Percentiles rank a stretch among this genome's conserved stretches.
phyloP scores from a whole-genome alignment of 306 rosid genomes.

The Fragaria nilgerrensis region DNA sequence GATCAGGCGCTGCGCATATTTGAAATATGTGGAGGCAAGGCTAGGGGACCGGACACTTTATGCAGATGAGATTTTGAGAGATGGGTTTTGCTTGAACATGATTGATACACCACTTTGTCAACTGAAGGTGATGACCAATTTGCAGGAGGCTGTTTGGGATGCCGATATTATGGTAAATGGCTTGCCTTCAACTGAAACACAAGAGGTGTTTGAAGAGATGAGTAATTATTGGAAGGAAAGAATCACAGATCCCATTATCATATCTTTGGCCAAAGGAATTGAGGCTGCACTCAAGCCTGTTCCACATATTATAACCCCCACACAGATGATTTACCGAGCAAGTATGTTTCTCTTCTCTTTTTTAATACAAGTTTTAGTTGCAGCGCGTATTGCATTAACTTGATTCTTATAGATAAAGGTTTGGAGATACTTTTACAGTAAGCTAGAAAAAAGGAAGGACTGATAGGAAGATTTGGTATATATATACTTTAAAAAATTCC shows the following conservation, averaged over 20 bases:
- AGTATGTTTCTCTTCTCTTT: conserved; percentile 47
- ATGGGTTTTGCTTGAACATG: conserved; percentile 94
- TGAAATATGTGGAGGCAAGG: conserved; percentile 90
- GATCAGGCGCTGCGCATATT: conserved; percentile 80
- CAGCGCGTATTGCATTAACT: conserved; percentile 8
- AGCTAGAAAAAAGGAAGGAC: not conserved
- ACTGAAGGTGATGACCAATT: conserved; percentile 81
- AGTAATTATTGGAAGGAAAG: conserved; percentile 89
- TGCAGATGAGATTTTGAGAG: conserved; percentile 91
- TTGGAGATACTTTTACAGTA: not conserved
- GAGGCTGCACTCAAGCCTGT: conserved; percentile 85
- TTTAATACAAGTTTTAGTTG: not conserved
- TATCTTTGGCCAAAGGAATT: conserved; percentile 82
- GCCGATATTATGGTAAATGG: conserved; percentile 97
- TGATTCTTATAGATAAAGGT: not conserved
- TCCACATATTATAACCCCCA: conserved; percentile 88
- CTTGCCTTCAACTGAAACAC: conserved; percentile 86
- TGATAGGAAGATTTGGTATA: not conserved
- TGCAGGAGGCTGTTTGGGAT: conserved; percentile 99
- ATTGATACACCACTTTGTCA: conserved; percentile 90
- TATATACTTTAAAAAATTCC: not conserved
- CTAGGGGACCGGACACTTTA: conserved; percentile 78
- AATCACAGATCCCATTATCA: conserved; percentile 71
- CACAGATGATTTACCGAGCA: conserved; percentile 78
- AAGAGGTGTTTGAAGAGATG: conserved; percentile 84